Percentiles rank a stretch among this genome's conserved stretches.
Conservation (phyloP, 2,329 filamentous ascomycete genomes). For the Emydomyces testavorans region DNA sequence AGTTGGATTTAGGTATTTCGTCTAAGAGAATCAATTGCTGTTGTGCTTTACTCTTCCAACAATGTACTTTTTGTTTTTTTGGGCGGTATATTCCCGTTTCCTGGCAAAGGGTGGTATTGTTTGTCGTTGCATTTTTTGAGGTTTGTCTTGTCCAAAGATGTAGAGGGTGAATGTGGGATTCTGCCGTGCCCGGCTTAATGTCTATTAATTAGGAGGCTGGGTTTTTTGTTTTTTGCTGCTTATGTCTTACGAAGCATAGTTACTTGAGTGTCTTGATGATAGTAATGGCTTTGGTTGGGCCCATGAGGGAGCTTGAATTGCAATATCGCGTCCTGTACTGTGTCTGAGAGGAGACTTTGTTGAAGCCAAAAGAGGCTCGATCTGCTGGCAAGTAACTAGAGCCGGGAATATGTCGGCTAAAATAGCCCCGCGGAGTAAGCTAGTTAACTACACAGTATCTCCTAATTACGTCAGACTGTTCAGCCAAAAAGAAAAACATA, state of each 20-base stretch:
- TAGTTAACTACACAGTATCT: background rate
- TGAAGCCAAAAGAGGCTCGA: too few relatives aligned
- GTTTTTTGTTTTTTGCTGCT: too few relatives aligned
- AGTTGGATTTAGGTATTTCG: background rate
- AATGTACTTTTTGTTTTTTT: background rate
- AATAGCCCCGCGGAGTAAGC: slow-evolving; percentile 4
- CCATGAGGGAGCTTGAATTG: too few relatives aligned
- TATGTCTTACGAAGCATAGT: too few relatives aligned
- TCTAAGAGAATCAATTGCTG: background rate
- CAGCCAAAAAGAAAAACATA: too few relatives aligned
- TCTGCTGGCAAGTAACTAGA: background rate
- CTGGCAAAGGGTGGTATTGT: background rate
- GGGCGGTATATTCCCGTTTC: slow-evolving; percentile 1
- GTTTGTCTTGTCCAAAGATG: background rate
- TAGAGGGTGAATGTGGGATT: too few relatives aligned
- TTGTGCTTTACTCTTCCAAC: background rate
- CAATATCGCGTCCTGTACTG: too few relatives aligned
- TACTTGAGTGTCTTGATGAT: background rate
- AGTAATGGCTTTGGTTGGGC: background rate
- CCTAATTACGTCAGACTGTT: slow-evolving; percentile 8
- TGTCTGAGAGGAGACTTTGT: too few relatives aligned
- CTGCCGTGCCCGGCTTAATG: too few relatives aligned
- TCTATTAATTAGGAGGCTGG: background rate
- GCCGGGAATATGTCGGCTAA: slow-evolving; percentile 5
- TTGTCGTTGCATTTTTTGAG: background rate